phyloP scores from a whole-genome alignment of 164 flowering plant genomes.

The Akebia trifoliata region DNA sequence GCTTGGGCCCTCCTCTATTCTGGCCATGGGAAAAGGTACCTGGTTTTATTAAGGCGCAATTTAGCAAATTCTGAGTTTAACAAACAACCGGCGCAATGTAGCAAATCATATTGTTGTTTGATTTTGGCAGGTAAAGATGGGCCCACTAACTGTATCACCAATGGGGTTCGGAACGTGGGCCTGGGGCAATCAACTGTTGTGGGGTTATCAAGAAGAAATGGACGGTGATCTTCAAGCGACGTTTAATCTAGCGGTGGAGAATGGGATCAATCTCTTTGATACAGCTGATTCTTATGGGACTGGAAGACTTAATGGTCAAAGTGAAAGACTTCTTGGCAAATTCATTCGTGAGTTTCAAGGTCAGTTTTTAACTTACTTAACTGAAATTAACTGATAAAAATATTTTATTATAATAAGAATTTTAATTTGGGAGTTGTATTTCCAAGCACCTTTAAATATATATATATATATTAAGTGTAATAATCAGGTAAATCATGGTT shows the following conservation, averaged over 20 bases:
- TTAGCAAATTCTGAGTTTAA: neutral
- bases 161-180: conserved; percentile 99
- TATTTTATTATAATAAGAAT: too few species aligned
- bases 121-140: conserved; percentile 59
- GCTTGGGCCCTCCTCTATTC: conserved; percentile 32
- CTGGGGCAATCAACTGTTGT: conserved; percentile 95
- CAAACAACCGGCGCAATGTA: neutral
- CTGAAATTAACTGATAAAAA: too few species aligned
- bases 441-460: too few species aligned
- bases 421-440: too few species aligned
- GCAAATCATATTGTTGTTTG: neutral
- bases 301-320: conserved; percentile 78
- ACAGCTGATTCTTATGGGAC: conserved; percentile 99
- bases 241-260: conserved; percentile 73
- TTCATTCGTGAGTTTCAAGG: conserved; percentile 69
- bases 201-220: conserved; percentile 90
- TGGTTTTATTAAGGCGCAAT: neutral
- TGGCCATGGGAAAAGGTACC: conserved; percentile 74
- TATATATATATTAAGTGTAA: too few species aligned
- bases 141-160: conserved; percentile 80
- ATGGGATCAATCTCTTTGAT: conserved; percentile 84
- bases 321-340: conserved; percentile 90
- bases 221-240: conserved; percentile 66
- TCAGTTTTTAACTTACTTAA: conserved; percentile 16
- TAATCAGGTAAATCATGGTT: too few species aligned